Conservation (phyloP, 257 asterid species). For the Galeopsis tetrahit region DNA sequence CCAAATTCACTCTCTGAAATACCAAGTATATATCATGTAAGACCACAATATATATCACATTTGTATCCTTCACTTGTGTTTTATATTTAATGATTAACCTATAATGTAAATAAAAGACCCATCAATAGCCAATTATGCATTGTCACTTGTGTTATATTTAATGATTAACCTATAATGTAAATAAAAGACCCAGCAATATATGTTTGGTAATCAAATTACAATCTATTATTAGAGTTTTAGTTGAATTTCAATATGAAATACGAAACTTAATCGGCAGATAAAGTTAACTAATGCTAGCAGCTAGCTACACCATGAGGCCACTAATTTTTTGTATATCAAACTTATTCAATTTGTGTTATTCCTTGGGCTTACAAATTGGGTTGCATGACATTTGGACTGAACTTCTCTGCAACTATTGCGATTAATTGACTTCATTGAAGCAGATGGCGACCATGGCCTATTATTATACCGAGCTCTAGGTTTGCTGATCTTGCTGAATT, state of each 20-base stretch:
- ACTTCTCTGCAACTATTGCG: constrained; percentile 63
- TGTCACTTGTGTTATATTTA: neutral
- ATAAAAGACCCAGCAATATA: neutral
- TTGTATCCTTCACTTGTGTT: neutral
- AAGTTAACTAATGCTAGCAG: neutral
- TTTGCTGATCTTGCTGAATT: constrained; percentile 71
- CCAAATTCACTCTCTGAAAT: constrained; percentile 64
- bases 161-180: neutral
- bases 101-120: neutral
- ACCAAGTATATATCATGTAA: neutral
- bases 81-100: neutral
- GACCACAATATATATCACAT: neutral
- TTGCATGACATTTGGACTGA: constrained; percentile 50
- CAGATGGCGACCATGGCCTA: constrained; percentile 72
- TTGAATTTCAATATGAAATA: constrained; percentile 9
- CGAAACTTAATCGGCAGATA: neutral
- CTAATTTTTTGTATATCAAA: neutral
- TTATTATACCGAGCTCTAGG: constrained; percentile 66
- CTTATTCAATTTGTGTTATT: neutral
- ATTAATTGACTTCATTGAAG: constrained; percentile 58
- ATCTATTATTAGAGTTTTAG: neutral
- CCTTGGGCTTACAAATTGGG: constrained; percentile 56
- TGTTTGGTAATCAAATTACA: neutral
- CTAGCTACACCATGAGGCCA: neutral
- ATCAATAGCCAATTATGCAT: neutral